A percentile compares a stretch with the other conserved stretches of the same genome.
Evolutionary conservation across 2,329 filamentous ascomycete species (phyloP).

Genomic region (Aureobasidium sp.): DNA sequence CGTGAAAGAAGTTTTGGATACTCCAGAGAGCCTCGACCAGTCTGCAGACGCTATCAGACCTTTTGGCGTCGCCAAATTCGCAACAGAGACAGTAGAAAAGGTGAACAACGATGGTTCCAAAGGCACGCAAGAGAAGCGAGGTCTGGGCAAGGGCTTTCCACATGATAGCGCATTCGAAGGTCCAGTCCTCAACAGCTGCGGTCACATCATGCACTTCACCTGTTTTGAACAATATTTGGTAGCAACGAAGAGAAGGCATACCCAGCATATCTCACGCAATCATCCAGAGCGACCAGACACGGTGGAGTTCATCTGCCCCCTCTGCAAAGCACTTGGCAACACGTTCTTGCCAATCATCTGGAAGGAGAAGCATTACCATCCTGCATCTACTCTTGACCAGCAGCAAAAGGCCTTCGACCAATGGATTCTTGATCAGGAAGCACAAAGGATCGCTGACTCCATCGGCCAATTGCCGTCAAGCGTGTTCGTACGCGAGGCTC

Average conservation of each 20-base stretch:
- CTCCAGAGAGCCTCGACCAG: constrained; percentile 74
- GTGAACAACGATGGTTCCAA: constrained; percentile 64
- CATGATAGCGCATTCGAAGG: constrained; percentile 56
- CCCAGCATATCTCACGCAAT: constrained; percentile 86
- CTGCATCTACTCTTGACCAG: constrained; percentile 59
- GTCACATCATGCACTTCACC: constrained; percentile 96
- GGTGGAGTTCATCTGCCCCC: constrained; percentile 90
- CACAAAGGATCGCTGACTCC: neutral
- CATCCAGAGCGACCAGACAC: constrained; percentile 74
- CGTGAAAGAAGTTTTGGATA: constrained; percentile 72
- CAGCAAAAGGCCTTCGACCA: constrained; percentile 54
- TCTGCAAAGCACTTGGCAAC: constrained; percentile 95
- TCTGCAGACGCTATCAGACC: constrained; percentile 77
- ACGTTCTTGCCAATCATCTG: constrained; percentile 91
- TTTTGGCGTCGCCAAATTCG: constrained; percentile 85
- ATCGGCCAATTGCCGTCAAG: neutral
- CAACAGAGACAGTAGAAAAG: constrained; percentile 69
- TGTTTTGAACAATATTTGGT: constrained; percentile 91
- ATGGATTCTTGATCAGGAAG: constrained; percentile 50
- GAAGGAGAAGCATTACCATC: constrained; percentile 83
- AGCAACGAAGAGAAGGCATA: constrained; percentile 75
- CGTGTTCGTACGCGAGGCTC: neutral
- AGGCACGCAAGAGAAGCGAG: constrained; percentile 68
- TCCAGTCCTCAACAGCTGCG: constrained; percentile 83
- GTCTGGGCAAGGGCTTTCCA: constrained; percentile 84